Base-by-base conservation (phyloP, 306 rosid genomes). In the Mucuna pruriens region DNA sequence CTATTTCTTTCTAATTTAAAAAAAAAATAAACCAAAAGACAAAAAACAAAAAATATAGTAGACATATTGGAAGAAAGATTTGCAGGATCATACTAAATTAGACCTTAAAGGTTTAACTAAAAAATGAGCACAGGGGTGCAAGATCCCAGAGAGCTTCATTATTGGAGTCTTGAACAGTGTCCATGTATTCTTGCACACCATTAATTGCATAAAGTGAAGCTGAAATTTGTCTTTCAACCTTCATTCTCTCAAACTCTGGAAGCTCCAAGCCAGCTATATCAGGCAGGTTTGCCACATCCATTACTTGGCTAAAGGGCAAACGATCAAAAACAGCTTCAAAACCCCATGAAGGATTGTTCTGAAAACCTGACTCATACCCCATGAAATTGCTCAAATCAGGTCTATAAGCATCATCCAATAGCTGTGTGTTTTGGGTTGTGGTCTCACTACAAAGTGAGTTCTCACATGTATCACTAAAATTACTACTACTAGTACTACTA, bases 161-260 rank as follows among this genome's bases (percentile, higher is more conserved):
- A 16, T 67, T 67, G 0, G 89, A 82, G 68, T 94, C 92, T 76
- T 87, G 92, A 76, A 90, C 82, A 42, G 92, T 85, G 66, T 94
- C 88, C 94, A 94, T 89, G 42, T 89, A 92, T 80, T 92, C 97
- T 10, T 89, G 92, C 76, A 94, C 90, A 40, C 98, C 98, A 81
- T 94, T 92, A 36, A 92, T 87, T 16, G 97, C 97, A 76, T 90
- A 92, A 15, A 90, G 91, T 25, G 95, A 90, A 84, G 95, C 97
- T 33, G 98, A 92, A 48, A 94, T 89, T 74, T 94, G 95, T 26
- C 97, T 93, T 80, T 94, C 98, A 19, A 94, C 90, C 81, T 89
- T 91, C 94, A 94, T 90, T 84, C 92, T 85, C 66, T 94, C 98
- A 38, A 94, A 94, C 39, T 88, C 95, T 17, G 84, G 64, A 4